These are phyloP conservation scores for Boletus bicolor DNA, from an alignment of 768 basidiomycete species.

Conservation along the genomic window DNA sequence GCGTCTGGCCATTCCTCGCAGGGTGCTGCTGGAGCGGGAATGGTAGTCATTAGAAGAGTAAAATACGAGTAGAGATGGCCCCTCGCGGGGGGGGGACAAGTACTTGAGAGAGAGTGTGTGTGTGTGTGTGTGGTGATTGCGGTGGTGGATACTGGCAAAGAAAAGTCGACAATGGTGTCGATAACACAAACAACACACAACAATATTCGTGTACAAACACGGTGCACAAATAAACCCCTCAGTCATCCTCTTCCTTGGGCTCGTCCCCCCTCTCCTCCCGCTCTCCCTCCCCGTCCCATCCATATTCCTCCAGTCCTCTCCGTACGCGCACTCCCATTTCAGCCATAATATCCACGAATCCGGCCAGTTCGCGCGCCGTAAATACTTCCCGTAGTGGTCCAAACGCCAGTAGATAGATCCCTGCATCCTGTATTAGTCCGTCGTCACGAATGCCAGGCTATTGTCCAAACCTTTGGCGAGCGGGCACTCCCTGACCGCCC, in stretches of 20 bases:
- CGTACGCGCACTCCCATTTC: conserved; percentile 69
- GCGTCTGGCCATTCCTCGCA: conserved; percentile 86
- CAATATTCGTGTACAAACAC: conserved; percentile 19
- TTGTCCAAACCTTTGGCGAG: conserved; percentile 58
- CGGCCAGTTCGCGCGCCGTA: conserved; percentile 53
- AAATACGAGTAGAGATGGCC: conserved; percentile 21
- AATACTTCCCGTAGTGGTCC: conserved; percentile 65
- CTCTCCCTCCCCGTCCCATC: conserved; percentile 10
- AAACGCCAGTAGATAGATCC: conserved; percentile 76
- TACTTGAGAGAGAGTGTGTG: not conserved
- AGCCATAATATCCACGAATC: conserved; percentile 69
- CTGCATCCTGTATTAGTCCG: conserved; percentile 36
- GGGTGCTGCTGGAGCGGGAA: conserved; percentile 55
- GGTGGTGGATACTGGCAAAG: not conserved
- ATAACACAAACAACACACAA: conserved; percentile 22
- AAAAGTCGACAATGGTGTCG: conserved; percentile 33
- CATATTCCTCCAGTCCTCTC: conserved; percentile 51
- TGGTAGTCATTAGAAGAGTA: conserved; percentile 47
- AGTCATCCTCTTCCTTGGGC: conserved; percentile 45
- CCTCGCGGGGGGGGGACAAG: conserved; percentile 17
- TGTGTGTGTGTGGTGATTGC: no score
- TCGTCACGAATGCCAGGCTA: not conserved
- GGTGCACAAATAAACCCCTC: conserved; percentile 5
- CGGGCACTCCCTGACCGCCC: conserved; percentile 73
- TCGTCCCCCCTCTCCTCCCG: conserved; percentile 39